phyloP scores from a whole-genome alignment of 2,329 filamentous ascomycete species.

The Ophiostoma perfectum region DNA sequence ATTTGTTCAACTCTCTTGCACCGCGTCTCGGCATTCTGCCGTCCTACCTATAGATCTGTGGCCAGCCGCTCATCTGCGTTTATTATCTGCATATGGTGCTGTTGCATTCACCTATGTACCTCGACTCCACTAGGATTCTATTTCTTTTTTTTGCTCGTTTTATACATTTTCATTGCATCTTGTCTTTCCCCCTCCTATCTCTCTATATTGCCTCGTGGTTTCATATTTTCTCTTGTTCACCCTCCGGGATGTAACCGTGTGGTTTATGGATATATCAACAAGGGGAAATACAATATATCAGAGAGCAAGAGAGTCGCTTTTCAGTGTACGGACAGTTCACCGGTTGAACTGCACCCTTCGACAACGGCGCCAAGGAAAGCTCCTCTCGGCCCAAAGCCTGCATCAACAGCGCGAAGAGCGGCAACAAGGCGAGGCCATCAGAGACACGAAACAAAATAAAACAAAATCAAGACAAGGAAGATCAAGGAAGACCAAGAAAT shows the following conservation, averaged over 20 bases:
- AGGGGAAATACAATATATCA: neutral
- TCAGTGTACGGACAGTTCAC: neutral
- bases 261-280: neutral
- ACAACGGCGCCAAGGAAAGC: neutral
- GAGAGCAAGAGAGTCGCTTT: neutral
- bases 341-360: neutral
- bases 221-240: neutral
- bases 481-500: neutral
- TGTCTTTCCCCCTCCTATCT: neutral
- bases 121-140: neutral
- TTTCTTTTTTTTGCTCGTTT: neutral
- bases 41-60: neutral
- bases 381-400: neutral
- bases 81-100: constrained; percentile 19
- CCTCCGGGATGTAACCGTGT: neutral
- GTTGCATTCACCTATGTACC: neutral
- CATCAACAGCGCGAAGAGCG: neutral
- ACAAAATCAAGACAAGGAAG: neutral
- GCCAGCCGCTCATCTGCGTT: constrained; percentile 16
- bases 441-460: neutral
- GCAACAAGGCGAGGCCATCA: neutral
- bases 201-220: neutral
- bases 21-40: neutral
- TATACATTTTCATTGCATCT: neutral
- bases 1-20: neutral